Conservation (phyloP, 306 rosid species). For the Morella rubra region DNA sequence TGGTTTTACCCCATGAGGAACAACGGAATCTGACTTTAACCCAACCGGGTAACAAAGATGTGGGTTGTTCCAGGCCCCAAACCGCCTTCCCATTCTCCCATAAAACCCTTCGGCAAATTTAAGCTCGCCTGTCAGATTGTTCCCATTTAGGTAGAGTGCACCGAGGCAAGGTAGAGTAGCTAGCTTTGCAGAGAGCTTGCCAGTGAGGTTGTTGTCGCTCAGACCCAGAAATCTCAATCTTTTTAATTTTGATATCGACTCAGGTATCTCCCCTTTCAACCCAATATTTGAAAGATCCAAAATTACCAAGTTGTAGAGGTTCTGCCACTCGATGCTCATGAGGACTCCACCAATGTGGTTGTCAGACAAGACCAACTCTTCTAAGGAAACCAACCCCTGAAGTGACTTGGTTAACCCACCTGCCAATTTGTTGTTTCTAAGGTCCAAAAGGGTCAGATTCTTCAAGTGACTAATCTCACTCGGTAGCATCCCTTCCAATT, state of each 20-base stretch:
- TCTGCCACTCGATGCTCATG: slow-evolving; percentile 53
- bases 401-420: slow-evolving; percentile 67
- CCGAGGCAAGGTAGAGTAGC: slow-evolving; percentile 60
- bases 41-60: slow-evolving; percentile 64
- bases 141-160: slow-evolving; percentile 76
- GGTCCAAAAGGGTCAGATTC: slow-evolving; percentile 75
- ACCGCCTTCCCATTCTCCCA: slow-evolving; percentile 73
- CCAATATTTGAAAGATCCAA: slow-evolving; percentile 74
- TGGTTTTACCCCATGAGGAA: slow-evolving; percentile 76
- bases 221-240: slow-evolving; percentile 77
- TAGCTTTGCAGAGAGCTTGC: slow-evolving; percentile 61
- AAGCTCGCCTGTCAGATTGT: slow-evolving; percentile 70
- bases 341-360: slow-evolving; percentile 82
- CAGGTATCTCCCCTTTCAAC: slow-evolving; percentile 75
- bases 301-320: slow-evolving; percentile 52
- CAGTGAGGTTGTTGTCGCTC: slow-evolving; percentile 72
- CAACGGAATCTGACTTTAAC: slow-evolving; percentile 37
- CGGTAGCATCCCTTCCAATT: slow-evolving; percentile 50
- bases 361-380: slow-evolving; percentile 66
- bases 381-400: slow-evolving; percentile 55
- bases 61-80: slow-evolving; percentile 83
- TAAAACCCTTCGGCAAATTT: slow-evolving; percentile 61
- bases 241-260: slow-evolving; percentile 60
- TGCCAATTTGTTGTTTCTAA: slow-evolving; percentile 62
- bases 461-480: slow-evolving; percentile 44